Evolutionary conservation across 768 basidiomycete species (phyloP).

Genomic region (Brasilioporus rufonigricans): DNA sequence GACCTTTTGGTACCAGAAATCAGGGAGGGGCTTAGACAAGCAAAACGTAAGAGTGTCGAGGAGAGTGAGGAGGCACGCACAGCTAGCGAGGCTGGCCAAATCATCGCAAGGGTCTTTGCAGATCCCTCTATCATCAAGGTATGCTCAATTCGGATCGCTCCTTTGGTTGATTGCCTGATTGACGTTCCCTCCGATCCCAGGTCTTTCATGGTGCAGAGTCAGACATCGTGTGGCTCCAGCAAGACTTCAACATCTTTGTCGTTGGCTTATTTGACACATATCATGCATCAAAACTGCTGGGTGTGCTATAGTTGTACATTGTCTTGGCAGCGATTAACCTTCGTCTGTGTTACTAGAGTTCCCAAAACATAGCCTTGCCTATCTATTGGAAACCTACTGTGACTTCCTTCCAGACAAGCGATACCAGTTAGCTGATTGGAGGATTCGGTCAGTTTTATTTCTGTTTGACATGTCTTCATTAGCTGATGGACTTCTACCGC

Average conservation of each 20-base stretch:
- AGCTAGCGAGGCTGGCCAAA: conserved; percentile 42
- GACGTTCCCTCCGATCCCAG: conserved; percentile 35
- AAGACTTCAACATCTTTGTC: conserved; percentile 90
- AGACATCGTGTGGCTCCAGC: conserved; percentile 95
- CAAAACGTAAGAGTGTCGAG: conserved; percentile 42
- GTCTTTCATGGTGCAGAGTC: conserved; percentile 94
- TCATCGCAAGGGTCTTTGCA: conserved; percentile 54
- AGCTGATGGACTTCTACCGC: not conserved
- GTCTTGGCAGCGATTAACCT: not conserved
- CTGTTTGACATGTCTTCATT: not conserved
- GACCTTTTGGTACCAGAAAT: conserved; percentile 66
- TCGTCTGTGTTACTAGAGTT: conserved; percentile 50
- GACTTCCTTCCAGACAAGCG: conserved; percentile 91
- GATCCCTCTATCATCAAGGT: conserved; percentile 86
- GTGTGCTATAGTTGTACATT: conserved; percentile 33
- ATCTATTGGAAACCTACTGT: conserved; percentile 84
- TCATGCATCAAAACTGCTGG: conserved; percentile 86
- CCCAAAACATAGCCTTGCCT: conserved; percentile 79
- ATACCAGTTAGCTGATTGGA: conserved; percentile 97
- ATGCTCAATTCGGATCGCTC: conserved; percentile 12
- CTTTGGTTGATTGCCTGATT: not conserved
- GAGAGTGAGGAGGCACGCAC: conserved; percentile 13
- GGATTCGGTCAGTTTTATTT: conserved; percentile 61
- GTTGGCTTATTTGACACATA: conserved; percentile 98
- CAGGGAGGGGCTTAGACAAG: conserved; percentile 65